Evolutionary conservation across 208 protist genomes (phyloP).

Genomic region (Trypanosoma boissoni): DNA sequence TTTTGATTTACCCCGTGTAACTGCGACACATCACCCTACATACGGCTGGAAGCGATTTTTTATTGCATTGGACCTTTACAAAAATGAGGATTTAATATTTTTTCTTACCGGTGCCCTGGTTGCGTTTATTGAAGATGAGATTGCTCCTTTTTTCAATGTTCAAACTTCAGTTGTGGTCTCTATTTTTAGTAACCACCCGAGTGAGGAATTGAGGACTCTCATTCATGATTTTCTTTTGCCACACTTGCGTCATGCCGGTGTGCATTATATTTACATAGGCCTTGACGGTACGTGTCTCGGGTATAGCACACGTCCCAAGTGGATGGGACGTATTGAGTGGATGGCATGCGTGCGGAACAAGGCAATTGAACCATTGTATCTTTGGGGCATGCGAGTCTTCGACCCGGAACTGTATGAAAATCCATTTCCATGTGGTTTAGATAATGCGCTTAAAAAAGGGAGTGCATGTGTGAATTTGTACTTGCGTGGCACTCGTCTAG

Average conservation of each 20-base stretch:
- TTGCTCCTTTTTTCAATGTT: constrained; percentile 46
- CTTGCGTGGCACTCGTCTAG: background rate
- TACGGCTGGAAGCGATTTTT: constrained; percentile 73
- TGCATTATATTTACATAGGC: constrained; percentile 46
- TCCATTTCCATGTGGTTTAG: constrained; percentile 1
- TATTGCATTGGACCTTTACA: constrained; percentile 72
- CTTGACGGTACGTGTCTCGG: constrained; percentile 41
- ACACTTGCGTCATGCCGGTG: constrained; percentile 37
- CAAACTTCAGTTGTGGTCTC: constrained; percentile 53
- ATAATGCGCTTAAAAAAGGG: background rate
- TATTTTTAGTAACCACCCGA: constrained; percentile 61
- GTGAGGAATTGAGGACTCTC: constrained; percentile 33
- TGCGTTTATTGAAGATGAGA: constrained; percentile 63
- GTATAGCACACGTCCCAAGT: constrained; percentile 18
- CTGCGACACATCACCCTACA: constrained; percentile 17
- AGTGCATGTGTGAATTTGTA: constrained; percentile 5
- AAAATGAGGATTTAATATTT: constrained; percentile 57
- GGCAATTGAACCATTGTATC: constrained; percentile 60
- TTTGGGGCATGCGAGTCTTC: constrained; percentile 47
- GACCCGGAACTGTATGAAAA: constrained; percentile 4
- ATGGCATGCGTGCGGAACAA: constrained; percentile 82
- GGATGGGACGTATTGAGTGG: constrained; percentile 76
- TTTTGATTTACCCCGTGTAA: constrained; percentile 30
- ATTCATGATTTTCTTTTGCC: constrained; percentile 51
- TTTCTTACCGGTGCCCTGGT: constrained; percentile 63